These are phyloP conservation scores for Lentinula novae-zelandiae DNA, from an alignment of 1,284 basidiomycete species.

Conservation along the genomic window DNA sequence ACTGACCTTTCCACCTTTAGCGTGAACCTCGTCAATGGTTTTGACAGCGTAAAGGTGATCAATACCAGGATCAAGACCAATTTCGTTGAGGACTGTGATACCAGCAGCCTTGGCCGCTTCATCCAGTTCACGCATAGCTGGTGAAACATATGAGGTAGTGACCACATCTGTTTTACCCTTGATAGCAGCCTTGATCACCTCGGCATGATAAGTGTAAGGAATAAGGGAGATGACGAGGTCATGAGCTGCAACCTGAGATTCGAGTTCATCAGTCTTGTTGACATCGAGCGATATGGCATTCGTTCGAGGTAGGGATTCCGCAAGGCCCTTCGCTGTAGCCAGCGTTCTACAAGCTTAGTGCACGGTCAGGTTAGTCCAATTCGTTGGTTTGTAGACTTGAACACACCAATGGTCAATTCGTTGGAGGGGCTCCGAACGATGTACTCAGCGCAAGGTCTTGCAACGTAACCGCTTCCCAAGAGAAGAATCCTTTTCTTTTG, in stretches of 20 bases:
- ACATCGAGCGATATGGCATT: slow-evolving; percentile 86
- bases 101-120: slow-evolving; percentile 84
- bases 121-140: slow-evolving; percentile 88
- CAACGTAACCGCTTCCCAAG: slow-evolving; percentile 94
- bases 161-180: slow-evolving; percentile 92
- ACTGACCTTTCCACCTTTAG: slow-evolving; percentile 85
- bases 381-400: slow-evolving; percentile 9
- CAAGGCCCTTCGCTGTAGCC: slow-evolving; percentile 67
- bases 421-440: slow-evolving; percentile 83
- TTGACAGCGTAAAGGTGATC: slow-evolving; percentile 97
- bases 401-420: slow-evolving; percentile 76
- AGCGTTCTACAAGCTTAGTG: slow-evolving; percentile 81
- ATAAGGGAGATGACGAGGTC: slow-evolving; percentile 97
- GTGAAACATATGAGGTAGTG: slow-evolving; percentile 93
- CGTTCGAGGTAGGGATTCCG: slow-evolving; percentile 65
- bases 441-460: slow-evolving; percentile 92
- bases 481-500: slow-evolving; percentile 77
- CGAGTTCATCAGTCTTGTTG: slow-evolving; percentile 68
- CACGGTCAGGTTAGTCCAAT: slow-evolving; percentile 1
- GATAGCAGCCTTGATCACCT: slow-evolving; percentile 94
- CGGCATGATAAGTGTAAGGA: slow-evolving; percentile 91
- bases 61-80: slow-evolving; percentile 94
- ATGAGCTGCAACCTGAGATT: slow-evolving; percentile 77
- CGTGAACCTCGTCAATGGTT: slow-evolving; percentile 93
- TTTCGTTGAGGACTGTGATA: slow-evolving; percentile 97